Evolutionary conservation across 305 asterid genomes (phyloP), one percentile per base, ranked within the genome.

Genomic region (Rubia tinctorum): DNA sequence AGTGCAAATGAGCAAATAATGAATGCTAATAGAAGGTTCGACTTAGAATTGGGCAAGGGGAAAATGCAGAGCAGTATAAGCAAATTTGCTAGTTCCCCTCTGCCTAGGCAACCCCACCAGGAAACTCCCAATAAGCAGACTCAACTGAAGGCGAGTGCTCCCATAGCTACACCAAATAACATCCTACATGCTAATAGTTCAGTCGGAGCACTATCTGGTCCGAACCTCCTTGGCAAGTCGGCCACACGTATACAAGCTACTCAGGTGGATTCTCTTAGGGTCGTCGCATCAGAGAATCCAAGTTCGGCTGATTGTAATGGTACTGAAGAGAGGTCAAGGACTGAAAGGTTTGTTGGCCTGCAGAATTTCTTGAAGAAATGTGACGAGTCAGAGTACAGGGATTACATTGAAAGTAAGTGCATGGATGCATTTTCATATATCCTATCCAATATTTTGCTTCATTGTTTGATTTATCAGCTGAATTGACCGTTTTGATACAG

Each of bases 21-120:
- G 89, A 90, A 90, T 30, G 96, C 88, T 2, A 90, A 95, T 22
- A 84, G 97, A 86, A 88, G 98, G 73, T 82, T 92, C 74, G 98
- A 90, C n/a, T 81, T 89, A 71, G 98, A 92, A 79, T 89, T 94
- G 51, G 98, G 97, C 27, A 83, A 77, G 68, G 97, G 96, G 76
- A 89, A 86, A 79, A 81, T 81, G 61, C 93, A 86, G 72, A 87
- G 80, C 81, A 83, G 70, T 64, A 83, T 85, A 18, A 97, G 86
- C 65, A 90, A 83, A 71, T 76, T 60, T 70, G 72, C 86, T 13
- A 86, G 83, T 13, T 73, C 70, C 79, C 77, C 88, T 53, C 93
- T 82, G 80, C 51, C 82, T 15, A 85, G 75, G 87, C 86, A 75
- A 17, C 43, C 59, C 27, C 80, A 76, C 47, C 90, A 85, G 34